Evolutionary conservation across 1,284 basidiomycete genomes (phyloP).

Genomic region (Laetiporus sulphureus): DNA sequence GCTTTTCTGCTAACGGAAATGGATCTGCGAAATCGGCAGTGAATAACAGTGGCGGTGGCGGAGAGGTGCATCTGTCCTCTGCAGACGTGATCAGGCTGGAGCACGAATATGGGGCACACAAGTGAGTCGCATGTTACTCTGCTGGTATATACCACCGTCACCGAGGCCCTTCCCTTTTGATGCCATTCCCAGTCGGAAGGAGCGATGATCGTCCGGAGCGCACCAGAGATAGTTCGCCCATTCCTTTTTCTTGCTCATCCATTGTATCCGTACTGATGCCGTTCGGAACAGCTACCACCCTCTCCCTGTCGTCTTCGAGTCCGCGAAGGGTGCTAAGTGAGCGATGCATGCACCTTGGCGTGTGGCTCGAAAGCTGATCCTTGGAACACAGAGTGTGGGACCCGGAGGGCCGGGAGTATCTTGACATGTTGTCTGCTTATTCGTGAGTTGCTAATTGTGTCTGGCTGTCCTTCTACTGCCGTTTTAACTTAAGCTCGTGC

Average conservation of each 20-base stretch:
- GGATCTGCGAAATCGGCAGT: too few species aligned
- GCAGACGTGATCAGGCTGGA: constrained; percentile 78
- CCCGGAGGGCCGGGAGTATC: constrained; percentile 89
- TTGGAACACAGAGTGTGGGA: constrained; percentile 78
- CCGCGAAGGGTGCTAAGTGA: constrained; percentile 84
- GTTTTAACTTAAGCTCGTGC: constrained; percentile 1
- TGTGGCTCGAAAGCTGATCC: constrained; percentile 7
- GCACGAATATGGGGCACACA: constrained; percentile 80
- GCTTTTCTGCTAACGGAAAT: too few species aligned
- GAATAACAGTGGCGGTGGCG: constrained; percentile 4
- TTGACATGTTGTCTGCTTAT: constrained; percentile 97
- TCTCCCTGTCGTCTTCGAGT: constrained; percentile 90
- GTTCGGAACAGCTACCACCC: constrained; percentile 84
- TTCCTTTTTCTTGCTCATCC: constrained; percentile 18
- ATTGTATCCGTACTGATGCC: constrained; percentile 18
- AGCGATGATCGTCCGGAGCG: neutral
- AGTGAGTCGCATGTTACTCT: constrained; percentile 49
- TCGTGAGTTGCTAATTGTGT: constrained; percentile 53
- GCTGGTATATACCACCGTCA: too few species aligned
- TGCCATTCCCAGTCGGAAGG: neutral
- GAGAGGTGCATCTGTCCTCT: constrained; percentile 35
- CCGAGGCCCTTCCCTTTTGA: too few species aligned
- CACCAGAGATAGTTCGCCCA: constrained; percentile 17
- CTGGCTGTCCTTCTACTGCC: neutral
- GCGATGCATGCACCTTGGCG: constrained; percentile 36